These are phyloP conservation scores for Melanomma pulvis-pyrius DNA, from an alignment of 495 filamentous ascomycete species.

Conservation along the genomic window DNA sequence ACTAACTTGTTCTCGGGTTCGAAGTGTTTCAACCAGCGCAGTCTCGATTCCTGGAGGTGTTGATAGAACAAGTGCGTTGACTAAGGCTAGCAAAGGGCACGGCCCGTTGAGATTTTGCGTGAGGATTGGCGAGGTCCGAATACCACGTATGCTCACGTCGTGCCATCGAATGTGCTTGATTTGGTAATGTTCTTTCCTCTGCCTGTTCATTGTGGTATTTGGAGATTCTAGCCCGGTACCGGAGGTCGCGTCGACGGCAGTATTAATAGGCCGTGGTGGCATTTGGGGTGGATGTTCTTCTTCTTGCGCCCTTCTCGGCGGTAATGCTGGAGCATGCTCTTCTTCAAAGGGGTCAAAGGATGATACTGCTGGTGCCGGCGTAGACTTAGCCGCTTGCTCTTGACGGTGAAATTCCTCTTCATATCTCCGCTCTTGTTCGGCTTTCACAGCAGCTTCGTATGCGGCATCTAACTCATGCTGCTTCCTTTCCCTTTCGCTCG, in stretches of 20 bases:
- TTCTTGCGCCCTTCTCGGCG: conserved; percentile 28
- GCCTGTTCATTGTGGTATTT: conserved; percentile 43
- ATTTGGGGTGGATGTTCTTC: conserved; percentile 32
- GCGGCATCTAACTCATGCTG: conserved; percentile 22
- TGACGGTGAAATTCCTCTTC: conserved; percentile 37
- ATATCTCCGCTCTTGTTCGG: conserved; percentile 35
- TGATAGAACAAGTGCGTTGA: conserved; percentile 86
- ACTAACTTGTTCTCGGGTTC: conserved; percentile 82
- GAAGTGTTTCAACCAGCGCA: conserved; percentile 73
- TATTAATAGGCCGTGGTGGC: conserved; percentile 35
- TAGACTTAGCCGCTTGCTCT: conserved; percentile 29
- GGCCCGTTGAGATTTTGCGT: conserved; percentile 93
- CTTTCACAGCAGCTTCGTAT: conserved; percentile 29
- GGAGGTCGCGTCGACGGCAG: conserved; percentile 5
- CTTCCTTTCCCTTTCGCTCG: conserved; percentile 35
- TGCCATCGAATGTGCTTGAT: conserved; percentile 70
- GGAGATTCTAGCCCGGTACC: conserved; percentile 37
- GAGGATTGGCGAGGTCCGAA: conserved; percentile 73
- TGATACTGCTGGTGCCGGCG: conserved; percentile 2
- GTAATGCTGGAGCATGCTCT: conserved; percentile 28
- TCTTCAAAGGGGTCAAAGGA: conserved; percentile 9
- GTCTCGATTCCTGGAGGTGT: conserved; percentile 66
- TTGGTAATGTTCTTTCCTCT: conserved; percentile 67
- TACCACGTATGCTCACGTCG: conserved; percentile 52
- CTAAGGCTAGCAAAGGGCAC: conserved; percentile 88